Evolutionary conservation across 2,329 filamentous ascomycete genomes (phyloP).

Genomic region (Aureobasidium musti): DNA sequence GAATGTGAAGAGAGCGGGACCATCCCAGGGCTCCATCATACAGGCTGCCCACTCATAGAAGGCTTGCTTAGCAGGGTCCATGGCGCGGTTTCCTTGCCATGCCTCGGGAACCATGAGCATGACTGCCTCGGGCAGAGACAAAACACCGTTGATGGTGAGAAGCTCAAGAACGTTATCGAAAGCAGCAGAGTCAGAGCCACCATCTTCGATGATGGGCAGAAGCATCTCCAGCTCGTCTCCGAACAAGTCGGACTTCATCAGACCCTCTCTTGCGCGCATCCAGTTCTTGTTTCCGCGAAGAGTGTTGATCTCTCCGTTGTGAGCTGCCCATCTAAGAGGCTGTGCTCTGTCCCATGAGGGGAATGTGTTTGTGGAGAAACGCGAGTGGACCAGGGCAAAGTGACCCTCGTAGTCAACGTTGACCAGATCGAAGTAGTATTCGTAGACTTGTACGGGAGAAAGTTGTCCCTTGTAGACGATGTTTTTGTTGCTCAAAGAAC

Average conservation of each 20-base stretch:
- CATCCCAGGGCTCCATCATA: conserved; percentile 99
- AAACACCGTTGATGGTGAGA: conserved; percentile 90
- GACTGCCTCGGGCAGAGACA: conserved; percentile 91
- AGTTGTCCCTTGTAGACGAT: conserved; percentile 99
- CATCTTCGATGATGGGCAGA: conserved; percentile 94
- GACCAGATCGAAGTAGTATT: conserved; percentile 96
- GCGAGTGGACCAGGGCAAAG: conserved; percentile 94
- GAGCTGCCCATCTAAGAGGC: conserved; percentile 92
- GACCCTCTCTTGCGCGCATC: conserved; percentile 96
- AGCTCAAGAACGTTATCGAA: conserved; percentile 97
- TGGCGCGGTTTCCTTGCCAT: conserved; percentile 89
- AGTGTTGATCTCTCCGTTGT: conserved; percentile 99
- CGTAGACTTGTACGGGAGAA: conserved; percentile 91
- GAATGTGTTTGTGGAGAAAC: conserved; percentile 98
- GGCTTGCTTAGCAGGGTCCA: conserved; percentile 93
- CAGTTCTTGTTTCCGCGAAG: conserved; percentile 98
- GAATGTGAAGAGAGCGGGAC: conserved; percentile 94
- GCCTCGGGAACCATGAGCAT: conserved; percentile 99
- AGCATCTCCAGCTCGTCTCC: conserved; percentile 86
- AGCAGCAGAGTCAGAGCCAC: conserved; percentile 92
- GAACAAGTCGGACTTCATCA: conserved; percentile 90
- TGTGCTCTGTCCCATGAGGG: conserved; percentile 98
- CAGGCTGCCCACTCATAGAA: conserved; percentile 99
- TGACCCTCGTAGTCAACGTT: conserved; percentile 97
- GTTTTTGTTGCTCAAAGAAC: conserved; percentile 95